Percentiles rank a stretch among this genome's conserved stretches.
Conservation (phyloP, 352 stramenopile genomes). For the Phytopythium sindhum region DNA sequence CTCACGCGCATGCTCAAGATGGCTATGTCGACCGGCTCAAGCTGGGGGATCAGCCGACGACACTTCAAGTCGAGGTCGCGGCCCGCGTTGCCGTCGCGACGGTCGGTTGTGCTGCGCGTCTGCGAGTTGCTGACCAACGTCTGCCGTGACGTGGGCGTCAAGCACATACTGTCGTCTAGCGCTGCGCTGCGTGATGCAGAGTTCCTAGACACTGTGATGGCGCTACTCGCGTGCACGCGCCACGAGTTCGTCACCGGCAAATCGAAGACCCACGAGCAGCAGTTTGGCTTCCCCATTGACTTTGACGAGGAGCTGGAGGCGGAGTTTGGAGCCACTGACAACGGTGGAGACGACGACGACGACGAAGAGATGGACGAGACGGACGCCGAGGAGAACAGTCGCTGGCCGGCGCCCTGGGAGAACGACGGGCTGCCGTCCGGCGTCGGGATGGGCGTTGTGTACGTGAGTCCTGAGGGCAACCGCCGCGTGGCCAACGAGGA, state of each 20-base stretch:
- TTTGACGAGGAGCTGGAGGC: slow-evolving; percentile 29
- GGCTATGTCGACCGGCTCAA: neutral
- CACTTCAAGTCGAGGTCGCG: slow-evolving; percentile 21
- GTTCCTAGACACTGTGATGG: slow-evolving; percentile 52
- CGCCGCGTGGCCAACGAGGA: slow-evolving; percentile 37
- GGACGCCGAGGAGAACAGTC: slow-evolving; percentile 45
- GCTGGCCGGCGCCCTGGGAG: slow-evolving; percentile 76
- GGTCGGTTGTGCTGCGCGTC: slow-evolving; percentile 53
- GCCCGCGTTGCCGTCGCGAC: slow-evolving; percentile 19
- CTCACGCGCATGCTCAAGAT: slow-evolving; percentile 34
- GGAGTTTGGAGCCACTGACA: slow-evolving; percentile 19
- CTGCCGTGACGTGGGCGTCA: slow-evolving; percentile 48
- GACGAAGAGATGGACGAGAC: slow-evolving; percentile 60
- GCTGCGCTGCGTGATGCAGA: slow-evolving; percentile 32
- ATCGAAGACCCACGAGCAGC: slow-evolving; percentile 19
- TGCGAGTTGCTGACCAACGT: slow-evolving; percentile 65
- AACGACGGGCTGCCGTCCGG: slow-evolving; percentile 64
- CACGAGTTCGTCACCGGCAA: slow-evolving; percentile 42
- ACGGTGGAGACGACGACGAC: slow-evolving; percentile 37
- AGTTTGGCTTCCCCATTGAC: slow-evolving; percentile 33
- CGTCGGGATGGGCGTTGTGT: slow-evolving; percentile 76
- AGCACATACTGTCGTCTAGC: slow-evolving; percentile 40
- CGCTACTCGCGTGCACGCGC: slow-evolving; percentile 42
- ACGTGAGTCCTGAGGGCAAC: slow-evolving; percentile 63
- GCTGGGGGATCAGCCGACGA: slow-evolving; percentile 14